Evolutionary conservation across 768 basidiomycete species (phyloP), one percentile per base, ranked within the genome.

Genomic region (Boletellus emodensis): DNA sequence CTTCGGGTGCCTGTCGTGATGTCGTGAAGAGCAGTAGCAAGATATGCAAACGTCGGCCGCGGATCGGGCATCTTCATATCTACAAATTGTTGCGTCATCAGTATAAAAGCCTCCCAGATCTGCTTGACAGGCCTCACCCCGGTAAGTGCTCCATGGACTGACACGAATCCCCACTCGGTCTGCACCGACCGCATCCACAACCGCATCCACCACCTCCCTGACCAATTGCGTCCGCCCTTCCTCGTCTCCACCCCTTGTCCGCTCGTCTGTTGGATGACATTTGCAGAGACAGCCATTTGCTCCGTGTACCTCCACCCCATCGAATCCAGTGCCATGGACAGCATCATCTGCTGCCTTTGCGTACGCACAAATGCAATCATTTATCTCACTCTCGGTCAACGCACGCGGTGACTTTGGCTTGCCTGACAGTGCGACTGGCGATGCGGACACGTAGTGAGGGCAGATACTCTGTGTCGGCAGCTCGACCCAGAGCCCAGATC

Each of bases 191-290:
- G 71, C 74, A 1, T 67, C 55, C 11, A 61, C 53, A 35, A 79
- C 65, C 6, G 75, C 74, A 17, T 72, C 61, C n/a, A 75, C 56
- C 33, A 79, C 66, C 56, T 77, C 72, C n/a, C 76, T 65, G 2
- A 63, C 52, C 60, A 83, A 81, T 13, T 76, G 66, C 1, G 68
- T 60, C 9, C 81, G 61, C 48, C 78, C 78, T 55, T 79, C 76
- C 39, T 77, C 57, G 32, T 75, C 78, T 1, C 87, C 86, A 0
- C 87, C 87, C 62, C 46, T 73, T 69, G 62, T 88, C 85, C 14
- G 75, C 79, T 15, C 83, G 74, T 13, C 71, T 56, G 63, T 69
- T 54, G 33, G 44, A 51, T n/a, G 32, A 10, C 6, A 40, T 42
- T 22, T 51, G 53, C 7, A 51, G 50, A 83, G 61, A 51, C 76